phyloP scores from a whole-genome alignment of 2,329 filamentous ascomycete genomes.

The Bimuria novae-zelandiae region DNA sequence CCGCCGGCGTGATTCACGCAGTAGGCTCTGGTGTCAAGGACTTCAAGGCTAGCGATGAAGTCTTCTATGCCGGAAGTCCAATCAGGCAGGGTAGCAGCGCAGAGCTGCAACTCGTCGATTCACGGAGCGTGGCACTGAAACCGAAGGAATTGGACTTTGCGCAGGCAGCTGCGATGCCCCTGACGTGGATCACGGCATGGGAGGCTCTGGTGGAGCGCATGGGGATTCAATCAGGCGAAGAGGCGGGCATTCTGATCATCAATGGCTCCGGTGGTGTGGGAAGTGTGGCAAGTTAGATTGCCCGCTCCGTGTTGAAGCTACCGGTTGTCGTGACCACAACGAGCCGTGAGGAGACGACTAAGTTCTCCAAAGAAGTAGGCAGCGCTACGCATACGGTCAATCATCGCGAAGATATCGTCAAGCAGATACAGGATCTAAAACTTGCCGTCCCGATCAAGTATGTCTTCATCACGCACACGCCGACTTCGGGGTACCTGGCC shows the following conservation, averaged over 20 bases:
- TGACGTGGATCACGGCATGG: conserved; percentile 16
- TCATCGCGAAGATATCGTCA: conserved; percentile 47
- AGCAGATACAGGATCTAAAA: conserved; percentile 44
- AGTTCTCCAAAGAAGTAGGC: conserved; percentile 49
- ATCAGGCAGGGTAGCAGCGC: conserved; percentile 50
- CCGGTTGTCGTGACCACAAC: conserved; percentile 53
- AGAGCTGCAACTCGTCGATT: conserved; percentile 51
- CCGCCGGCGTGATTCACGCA: conserved; percentile 12
- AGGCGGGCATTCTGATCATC: conserved; percentile 47
- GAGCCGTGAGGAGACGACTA: conserved; percentile 47
- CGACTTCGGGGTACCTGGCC: conserved; percentile 48
- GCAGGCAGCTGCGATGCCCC: conserved; percentile 14
- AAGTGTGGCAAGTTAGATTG: conserved; percentile 52
- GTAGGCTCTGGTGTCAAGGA: conserved; percentile 6
- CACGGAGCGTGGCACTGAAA: conserved; percentile 46
- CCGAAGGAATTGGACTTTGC: conserved; percentile 39
- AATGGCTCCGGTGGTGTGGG: conserved; percentile 55
- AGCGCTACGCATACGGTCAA: conserved; percentile 52
- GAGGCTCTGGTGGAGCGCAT: conserved; percentile 49
- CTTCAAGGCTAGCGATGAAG: conserved; percentile 48
- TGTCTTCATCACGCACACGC: conserved; percentile 49
- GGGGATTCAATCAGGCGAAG: conserved; percentile 45
- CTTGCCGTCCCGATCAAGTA: conserved; percentile 49
- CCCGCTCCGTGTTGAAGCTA: conserved; percentile 45
- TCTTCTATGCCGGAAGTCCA: conserved; percentile 50